phyloP scores from a whole-genome alignment of 805 yeast species.

The Komagataella pastoris region DNA sequence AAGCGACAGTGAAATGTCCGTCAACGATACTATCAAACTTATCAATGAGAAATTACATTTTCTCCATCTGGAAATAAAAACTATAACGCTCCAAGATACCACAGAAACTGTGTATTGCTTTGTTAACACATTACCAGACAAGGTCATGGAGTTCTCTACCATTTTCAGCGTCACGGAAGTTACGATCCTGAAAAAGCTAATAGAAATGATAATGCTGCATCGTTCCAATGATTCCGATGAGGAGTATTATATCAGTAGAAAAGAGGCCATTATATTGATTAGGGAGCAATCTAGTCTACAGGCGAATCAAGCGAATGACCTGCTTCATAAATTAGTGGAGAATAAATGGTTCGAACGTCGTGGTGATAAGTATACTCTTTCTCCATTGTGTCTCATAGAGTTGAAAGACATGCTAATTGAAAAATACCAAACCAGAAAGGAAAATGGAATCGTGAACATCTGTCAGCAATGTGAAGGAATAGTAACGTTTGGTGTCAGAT shows the following conservation, averaged over 20 bases:
- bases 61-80: slow-evolving; percentile 29
- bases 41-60: slow-evolving; percentile 17
- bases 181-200: slow-evolving; percentile 24
- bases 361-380: slow-evolving; percentile 20
- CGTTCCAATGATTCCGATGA: slow-evolving; percentile 5
- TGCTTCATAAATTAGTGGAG: slow-evolving; percentile 25
- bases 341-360: slow-evolving; percentile 39
- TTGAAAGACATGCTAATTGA: slow-evolving; percentile 28
- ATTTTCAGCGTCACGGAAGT: slow-evolving; percentile 24
- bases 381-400: slow-evolving; percentile 32
- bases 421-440: slow-evolving; percentile 15
- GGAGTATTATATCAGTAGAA: slow-evolving; percentile 20
- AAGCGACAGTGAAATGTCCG: not conserved
- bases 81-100: slow-evolving; percentile 21
- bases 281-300: slow-evolving; percentile 12
- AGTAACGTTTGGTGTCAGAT: slow-evolving; percentile 37
- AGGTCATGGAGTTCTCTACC: slow-evolving; percentile 22
- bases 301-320: slow-evolving; percentile 24
- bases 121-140: slow-evolving; percentile 26
- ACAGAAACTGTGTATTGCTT: slow-evolving; percentile 21
- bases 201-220: slow-evolving; percentile 7
- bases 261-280: slow-evolving; percentile 20
- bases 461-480: slow-evolving; percentile 41
- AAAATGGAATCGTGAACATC: slow-evolving; percentile 23
- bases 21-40: slow-evolving; percentile 6